Evolutionary conservation across 768 basidiomycete genomes (phyloP).

Genomic region (Trametes cinnabarina): DNA sequence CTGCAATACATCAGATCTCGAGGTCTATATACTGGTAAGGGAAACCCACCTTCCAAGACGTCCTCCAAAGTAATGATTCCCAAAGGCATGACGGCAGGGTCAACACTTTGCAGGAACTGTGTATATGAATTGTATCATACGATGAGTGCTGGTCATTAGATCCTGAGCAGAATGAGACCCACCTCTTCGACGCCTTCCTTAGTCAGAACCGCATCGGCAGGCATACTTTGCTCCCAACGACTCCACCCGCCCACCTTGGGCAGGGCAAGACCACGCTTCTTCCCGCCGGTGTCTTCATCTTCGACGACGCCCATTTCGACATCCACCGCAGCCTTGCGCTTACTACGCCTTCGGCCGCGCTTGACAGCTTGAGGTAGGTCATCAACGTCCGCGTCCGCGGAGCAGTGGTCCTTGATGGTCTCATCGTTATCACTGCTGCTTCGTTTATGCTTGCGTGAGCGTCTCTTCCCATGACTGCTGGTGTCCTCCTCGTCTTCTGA

Average conservation of each 20-base stretch:
- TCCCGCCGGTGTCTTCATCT: constrained; percentile 26
- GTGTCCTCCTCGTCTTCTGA: constrained; percentile 29
- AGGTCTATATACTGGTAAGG: too few species aligned
- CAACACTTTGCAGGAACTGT: constrained; percentile 78
- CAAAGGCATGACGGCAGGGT: constrained; percentile 78
- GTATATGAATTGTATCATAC: too few species aligned
- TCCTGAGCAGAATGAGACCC: constrained; percentile 16
- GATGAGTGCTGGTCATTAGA: not conserved
- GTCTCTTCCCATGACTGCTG: constrained; percentile 1
- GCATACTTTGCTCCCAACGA: constrained; percentile 73
- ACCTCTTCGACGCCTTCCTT: constrained; percentile 77
- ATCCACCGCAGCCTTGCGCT: constrained; percentile 23
- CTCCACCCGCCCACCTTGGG: constrained; percentile 36
- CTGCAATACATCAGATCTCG: constrained; percentile 35
- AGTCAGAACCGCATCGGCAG: constrained; percentile 80
- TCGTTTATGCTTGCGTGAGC: constrained; percentile 11
- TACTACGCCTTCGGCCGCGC: constrained; percentile 17
- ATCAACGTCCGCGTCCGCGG: constrained; percentile 8
- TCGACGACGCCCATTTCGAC: constrained; percentile 32
- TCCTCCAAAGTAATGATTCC: constrained; percentile 95
- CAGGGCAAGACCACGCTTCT: constrained; percentile 13
- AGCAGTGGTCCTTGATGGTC: constrained; percentile 22
- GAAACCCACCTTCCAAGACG: constrained; percentile 71
- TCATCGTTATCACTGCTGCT: constrained; percentile 25
- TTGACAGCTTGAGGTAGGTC: not conserved